Conservation (phyloP, 495 filamentous ascomycete species). For the Penicillium pancosmium region DNA sequence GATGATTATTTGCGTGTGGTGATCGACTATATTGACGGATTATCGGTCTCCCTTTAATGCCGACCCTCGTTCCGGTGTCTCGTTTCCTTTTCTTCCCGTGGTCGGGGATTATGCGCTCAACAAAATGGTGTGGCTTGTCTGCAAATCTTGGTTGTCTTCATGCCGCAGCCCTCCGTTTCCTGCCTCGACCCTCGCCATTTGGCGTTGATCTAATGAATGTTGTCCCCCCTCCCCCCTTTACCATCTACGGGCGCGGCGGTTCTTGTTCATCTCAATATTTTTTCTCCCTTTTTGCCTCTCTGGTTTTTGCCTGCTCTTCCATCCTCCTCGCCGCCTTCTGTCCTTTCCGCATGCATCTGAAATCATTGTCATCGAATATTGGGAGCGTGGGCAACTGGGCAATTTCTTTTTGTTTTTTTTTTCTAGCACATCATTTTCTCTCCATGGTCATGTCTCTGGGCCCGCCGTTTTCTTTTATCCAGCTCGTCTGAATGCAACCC, state of each 20-base stretch:
- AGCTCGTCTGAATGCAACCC: conserved; percentile 21
- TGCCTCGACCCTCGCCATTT: conserved; percentile 11
- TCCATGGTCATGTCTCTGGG: conserved; percentile 24
- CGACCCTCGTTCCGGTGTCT: conserved; percentile 12
- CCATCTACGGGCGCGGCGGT: conserved; percentile 19
- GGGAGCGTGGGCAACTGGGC: conserved; percentile 35
- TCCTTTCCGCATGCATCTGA: conserved; percentile 34
- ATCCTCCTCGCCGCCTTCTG: conserved; percentile 11
- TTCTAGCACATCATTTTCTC: conserved; percentile 32
- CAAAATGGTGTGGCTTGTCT: conserved; percentile 25
- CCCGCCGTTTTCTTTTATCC: conserved; percentile 14
- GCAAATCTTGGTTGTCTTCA: conserved; percentile 13
- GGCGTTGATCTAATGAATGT: conserved; percentile 34
- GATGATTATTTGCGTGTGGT: conserved; percentile 13
- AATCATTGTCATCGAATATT: conserved; percentile 37
- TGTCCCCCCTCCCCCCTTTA: conserved; percentile 10
- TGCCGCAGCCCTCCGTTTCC: conserved; percentile 8
- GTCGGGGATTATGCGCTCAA: conserved; percentile 5
- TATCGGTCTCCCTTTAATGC: conserved; percentile 1
- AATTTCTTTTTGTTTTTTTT: conserved; percentile 28
- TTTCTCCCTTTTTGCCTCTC: conserved; percentile 18
- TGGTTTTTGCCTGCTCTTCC: conserved; percentile 24
- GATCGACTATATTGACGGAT: not conserved
- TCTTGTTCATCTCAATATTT: conserved; percentile 13
- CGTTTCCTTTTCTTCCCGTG: conserved; percentile 8